A percentile compares a stretch with the other conserved stretches of the same genome.
These are phyloP conservation scores for Aquilaria agallochum DNA, from an alignment of 441 rosid genomes.

Conservation along the genomic window DNA sequence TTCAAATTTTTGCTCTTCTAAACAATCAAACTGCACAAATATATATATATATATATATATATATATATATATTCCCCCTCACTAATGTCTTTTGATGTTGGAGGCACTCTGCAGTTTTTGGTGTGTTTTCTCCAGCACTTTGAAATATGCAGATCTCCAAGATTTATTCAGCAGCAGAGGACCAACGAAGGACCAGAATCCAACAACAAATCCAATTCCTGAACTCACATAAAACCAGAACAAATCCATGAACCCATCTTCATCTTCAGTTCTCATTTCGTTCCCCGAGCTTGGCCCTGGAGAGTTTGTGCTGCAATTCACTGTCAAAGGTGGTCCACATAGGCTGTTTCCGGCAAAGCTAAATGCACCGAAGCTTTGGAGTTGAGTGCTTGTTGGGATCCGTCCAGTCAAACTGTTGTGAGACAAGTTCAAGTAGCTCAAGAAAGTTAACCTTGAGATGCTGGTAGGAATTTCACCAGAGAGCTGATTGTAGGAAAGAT, in stretches of 20 bases:
- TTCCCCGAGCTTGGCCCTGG: not conserved
- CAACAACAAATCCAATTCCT: conserved; percentile 18
- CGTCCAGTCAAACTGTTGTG: conserved; percentile 14
- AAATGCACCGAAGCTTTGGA: conserved; percentile 15
- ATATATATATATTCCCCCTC: too few relatives aligned
- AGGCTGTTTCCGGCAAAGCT: conserved; percentile 20
- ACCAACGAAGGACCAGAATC: conserved; percentile 19
- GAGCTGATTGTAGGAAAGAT: conserved; percentile 19
- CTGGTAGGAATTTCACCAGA: conserved; percentile 17
- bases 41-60: too few relatives aligned
- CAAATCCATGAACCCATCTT: conserved; percentile 2
- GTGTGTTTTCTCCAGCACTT: conserved; percentile 1
- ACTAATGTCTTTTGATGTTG: too few relatives aligned
- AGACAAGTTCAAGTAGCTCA: conserved; percentile 21
- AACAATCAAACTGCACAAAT: too few relatives aligned
- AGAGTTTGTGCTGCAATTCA: conserved; percentile 1
- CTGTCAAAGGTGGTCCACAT: conserved; percentile 21
- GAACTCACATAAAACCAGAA: conserved; percentile 8
- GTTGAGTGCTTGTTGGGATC: conserved; percentile 22
- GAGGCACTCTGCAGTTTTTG: too few relatives aligned
- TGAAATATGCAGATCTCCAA: conserved; percentile 12
- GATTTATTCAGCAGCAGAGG: conserved; percentile 13
- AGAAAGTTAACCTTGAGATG: conserved; percentile 6
- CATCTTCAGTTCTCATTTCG: not conserved
- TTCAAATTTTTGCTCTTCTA: too few relatives aligned